A percentile compares a stretch with the other conserved stretches of the same genome.
Conservation (phyloP, 106 monocot species). For the Dendrobium huoshanense region DNA sequence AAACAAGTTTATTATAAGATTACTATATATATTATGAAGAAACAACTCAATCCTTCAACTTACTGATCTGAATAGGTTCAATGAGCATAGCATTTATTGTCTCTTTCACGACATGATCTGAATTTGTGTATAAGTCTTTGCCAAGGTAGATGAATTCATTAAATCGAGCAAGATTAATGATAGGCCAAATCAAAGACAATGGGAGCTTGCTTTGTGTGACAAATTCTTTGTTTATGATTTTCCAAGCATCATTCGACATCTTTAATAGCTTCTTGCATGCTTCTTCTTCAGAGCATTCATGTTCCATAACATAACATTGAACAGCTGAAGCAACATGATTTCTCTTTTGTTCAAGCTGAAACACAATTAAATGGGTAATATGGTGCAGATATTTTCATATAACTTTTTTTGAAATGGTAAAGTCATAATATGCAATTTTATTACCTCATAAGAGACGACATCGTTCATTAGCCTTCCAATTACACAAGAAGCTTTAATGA, state of each 20-base stretch:
- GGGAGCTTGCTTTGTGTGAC: not conserved
- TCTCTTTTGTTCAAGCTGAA: not conserved
- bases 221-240: not conserved
- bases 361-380: not conserved
- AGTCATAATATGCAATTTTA: not conserved
- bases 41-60: not conserved
- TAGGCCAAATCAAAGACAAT: not conserved
- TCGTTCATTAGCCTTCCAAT: constrained; percentile 6
- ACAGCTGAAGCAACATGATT: not conserved
- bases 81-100: not conserved
- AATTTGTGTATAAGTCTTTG: not conserved
- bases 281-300: constrained; percentile 3
- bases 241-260: not conserved
- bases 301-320: not conserved
- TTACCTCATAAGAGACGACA: constrained; percentile 3
- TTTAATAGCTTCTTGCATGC: not conserved
- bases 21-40: not conserved
- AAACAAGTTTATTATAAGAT: not conserved
- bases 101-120: not conserved
- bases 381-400: not conserved
- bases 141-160: not conserved
- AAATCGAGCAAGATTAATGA: not conserved
- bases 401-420: not conserved
- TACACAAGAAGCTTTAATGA: not conserved
- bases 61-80: not conserved